These are phyloP conservation scores for Corrigiola litoralis DNA, from an alignment of 179 eudicot species.

Conservation along the genomic window DNA sequence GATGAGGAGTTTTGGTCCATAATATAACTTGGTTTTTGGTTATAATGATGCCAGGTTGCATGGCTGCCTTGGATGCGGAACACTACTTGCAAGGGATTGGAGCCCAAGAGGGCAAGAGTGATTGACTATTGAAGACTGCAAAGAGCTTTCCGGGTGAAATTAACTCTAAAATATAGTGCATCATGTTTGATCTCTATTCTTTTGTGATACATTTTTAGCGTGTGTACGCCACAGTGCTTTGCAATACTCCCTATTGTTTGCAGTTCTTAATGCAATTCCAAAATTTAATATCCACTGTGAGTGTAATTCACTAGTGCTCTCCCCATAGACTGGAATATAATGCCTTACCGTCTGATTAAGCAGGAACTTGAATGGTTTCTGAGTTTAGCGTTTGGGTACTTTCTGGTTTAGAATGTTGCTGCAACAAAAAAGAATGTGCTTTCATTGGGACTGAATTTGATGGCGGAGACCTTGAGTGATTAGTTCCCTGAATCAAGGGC, in stretches of 20 bases:
- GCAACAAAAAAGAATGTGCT: no score
- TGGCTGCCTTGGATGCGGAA: constrained; percentile 98
- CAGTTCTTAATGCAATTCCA: background rate
- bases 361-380: no score
- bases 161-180: constrained; percentile 20
- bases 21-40: background rate
- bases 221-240: background rate
- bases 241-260: constrained; percentile 1
- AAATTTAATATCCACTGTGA: background rate
- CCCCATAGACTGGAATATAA: no score
- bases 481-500: no score
- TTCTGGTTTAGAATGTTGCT: no score
- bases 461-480: no score
- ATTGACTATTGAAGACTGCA: constrained; percentile 30
- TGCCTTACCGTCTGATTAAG: no score
- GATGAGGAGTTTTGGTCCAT: background rate
- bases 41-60: constrained; percentile 69
- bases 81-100: constrained; percentile 94
- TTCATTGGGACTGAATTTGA: no score
- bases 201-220: constrained; percentile 3
- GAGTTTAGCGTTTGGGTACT: no score
- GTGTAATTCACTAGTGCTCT: background rate
- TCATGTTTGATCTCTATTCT: constrained; percentile 2
- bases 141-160: constrained; percentile 5
- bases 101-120: constrained; percentile 66